Evolutionary conservation across 805 yeast genomes (phyloP).

Genomic region (Nakazawaea populi): DNA sequence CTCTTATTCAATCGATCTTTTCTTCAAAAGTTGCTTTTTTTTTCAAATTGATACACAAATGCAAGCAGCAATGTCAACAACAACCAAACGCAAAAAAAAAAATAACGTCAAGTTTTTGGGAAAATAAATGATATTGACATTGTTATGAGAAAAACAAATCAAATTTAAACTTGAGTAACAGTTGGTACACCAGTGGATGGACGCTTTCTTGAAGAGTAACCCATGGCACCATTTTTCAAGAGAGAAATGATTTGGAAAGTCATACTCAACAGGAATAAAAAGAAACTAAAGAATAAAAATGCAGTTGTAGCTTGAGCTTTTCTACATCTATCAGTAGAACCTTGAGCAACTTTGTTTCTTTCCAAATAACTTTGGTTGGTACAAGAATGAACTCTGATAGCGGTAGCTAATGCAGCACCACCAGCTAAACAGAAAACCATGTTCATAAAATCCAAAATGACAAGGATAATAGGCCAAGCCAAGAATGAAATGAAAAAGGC

Average conservation of each 20-base stretch:
- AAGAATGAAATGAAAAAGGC: conserved; percentile 75
- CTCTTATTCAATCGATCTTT: too few species aligned
- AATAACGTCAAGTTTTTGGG: too few species aligned
- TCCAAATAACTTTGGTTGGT: conserved; percentile 57
- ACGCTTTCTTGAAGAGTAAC: conserved; percentile 41
- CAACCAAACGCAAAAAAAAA: too few species aligned
- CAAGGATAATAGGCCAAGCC: conserved; percentile 82
- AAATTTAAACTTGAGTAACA: conserved; percentile 72
- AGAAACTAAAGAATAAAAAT: conserved; percentile 80
- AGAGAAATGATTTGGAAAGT: conserved; percentile 42
- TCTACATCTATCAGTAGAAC: conserved; percentile 83
- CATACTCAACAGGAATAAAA: conserved; percentile 62
- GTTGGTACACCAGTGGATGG: conserved; percentile 86
- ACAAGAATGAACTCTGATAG: conserved; percentile 84
- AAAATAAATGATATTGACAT: too few species aligned
- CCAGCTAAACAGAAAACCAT: conserved; percentile 90
- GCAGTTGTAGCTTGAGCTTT: conserved; percentile 84
- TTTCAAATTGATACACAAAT: too few species aligned
- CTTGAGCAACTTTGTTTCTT: conserved; percentile 66
- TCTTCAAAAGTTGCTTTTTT: too few species aligned
- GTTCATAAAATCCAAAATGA: conserved; percentile 79
- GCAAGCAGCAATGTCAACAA: too few species aligned
- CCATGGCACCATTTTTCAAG: conserved; percentile 53
- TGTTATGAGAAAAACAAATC: too few species aligned
- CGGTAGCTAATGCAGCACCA: conserved; percentile 92